These are phyloP conservation scores for Alternaria angustiovoidea DNA, from an alignment of 2,329 filamentous ascomycete species.

Conservation along the genomic window DNA sequence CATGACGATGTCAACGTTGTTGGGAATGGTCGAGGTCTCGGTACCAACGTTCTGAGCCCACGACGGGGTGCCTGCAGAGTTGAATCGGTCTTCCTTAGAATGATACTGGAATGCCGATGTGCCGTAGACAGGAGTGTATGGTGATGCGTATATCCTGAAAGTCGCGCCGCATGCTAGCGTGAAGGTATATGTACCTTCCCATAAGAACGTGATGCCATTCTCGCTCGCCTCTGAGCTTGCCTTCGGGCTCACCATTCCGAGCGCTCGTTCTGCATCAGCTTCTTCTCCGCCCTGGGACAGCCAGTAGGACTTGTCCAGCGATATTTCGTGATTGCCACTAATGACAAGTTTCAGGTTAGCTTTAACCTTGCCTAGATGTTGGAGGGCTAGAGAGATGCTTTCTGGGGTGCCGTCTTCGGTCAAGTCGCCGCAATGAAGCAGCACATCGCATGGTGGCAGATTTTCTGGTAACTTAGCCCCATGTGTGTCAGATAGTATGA, in stretches of 20 bases:
- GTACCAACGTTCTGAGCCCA: constrained; percentile 32
- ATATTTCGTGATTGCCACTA: constrained; percentile 68
- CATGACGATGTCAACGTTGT: constrained; percentile 63
- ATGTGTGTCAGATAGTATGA: constrained; percentile 56
- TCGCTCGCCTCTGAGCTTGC: constrained; percentile 49
- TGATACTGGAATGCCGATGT: constrained; percentile 64
- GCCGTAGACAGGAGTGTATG: constrained; percentile 62
- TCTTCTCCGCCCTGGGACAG: constrained; percentile 40
- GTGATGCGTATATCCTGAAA: constrained; percentile 61
- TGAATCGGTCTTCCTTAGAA: constrained; percentile 60
- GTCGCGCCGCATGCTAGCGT: constrained; percentile 56
- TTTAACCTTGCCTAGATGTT: constrained; percentile 56
- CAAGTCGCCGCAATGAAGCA: constrained; percentile 66
- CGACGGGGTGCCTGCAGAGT: constrained; percentile 39
- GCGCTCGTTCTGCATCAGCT: constrained; percentile 14
- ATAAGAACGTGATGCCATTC: constrained; percentile 60
- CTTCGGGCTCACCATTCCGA: constrained; percentile 44
- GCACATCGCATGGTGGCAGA: constrained; percentile 60
- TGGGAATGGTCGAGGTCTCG: constrained; percentile 37
- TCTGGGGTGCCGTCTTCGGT: constrained; percentile 58
- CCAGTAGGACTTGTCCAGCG: constrained; percentile 57
- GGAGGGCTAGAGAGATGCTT: constrained; percentile 57
- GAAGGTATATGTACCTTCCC: constrained; percentile 61
- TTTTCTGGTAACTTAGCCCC: constrained; percentile 35
- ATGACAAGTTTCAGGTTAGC: constrained; percentile 68